Conservation (phyloP, 2,329 filamentous ascomycete species). For the Acrocalymma vagum region DNA sequence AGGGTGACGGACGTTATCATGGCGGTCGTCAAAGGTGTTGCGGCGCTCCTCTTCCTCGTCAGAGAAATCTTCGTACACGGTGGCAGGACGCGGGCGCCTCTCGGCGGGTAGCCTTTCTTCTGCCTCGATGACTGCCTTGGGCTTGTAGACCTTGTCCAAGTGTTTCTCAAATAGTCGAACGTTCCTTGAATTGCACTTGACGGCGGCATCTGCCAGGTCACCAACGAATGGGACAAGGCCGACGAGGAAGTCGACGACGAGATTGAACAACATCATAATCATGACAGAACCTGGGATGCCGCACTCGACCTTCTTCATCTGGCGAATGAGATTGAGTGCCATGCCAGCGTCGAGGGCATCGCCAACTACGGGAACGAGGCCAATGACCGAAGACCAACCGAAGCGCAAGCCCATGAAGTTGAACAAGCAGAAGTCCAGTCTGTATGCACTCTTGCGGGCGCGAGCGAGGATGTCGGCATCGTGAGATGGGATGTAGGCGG, state of each 20-base stretch:
- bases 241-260: constrained; percentile 75
- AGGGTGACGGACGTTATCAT: constrained; percentile 37
- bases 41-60: constrained; percentile 46
- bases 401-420: constrained; percentile 83
- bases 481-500: constrained; percentile 81
- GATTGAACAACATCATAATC: constrained; percentile 81
- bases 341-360: constrained; percentile 53
- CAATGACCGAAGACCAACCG: constrained; percentile 89
- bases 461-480: constrained; percentile 85
- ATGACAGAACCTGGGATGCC: constrained; percentile 71
- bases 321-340: constrained; percentile 73
- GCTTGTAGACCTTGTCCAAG: constrained; percentile 72
- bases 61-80: constrained; percentile 56
- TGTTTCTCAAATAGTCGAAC: constrained; percentile 73
- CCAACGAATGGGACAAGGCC: constrained; percentile 79
- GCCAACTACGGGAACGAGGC: constrained; percentile 78
- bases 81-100: constrained; percentile 51
- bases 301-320: constrained; percentile 77
- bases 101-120: constrained; percentile 27
- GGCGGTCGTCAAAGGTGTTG: constrained; percentile 27
- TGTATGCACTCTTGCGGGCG: constrained; percentile 85
- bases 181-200: constrained; percentile 81
- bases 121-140: constrained; percentile 35
- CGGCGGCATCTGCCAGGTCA: constrained; percentile 76
- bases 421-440: constrained; percentile 85